These are phyloP conservation scores for Neltuma alba DNA, from an alignment of 306 rosid genomes.

Conservation along the genomic window DNA sequence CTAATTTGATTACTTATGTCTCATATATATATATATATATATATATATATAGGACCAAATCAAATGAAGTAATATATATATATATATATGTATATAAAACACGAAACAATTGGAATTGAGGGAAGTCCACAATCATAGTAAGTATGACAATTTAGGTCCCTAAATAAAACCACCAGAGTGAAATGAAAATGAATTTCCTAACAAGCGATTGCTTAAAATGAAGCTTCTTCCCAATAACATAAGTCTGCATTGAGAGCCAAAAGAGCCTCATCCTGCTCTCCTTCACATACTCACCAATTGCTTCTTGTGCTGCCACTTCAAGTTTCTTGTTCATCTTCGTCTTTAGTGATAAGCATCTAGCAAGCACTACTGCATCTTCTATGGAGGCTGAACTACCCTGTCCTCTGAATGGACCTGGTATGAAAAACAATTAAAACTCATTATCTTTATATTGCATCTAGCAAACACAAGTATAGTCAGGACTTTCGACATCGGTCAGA, in stretches of 20 bases:
- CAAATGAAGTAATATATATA: too few relatives aligned
- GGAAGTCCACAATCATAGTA: conserved; percentile 28
- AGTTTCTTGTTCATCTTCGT: background rate
- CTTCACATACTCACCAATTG: conserved; percentile 47
- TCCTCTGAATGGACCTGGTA: conserved; percentile 67
- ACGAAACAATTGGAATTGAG: too few relatives aligned
- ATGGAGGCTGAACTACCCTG: conserved; percentile 48
- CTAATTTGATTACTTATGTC: too few relatives aligned
- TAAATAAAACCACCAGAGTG: conserved; percentile 30
- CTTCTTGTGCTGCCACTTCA: conserved; percentile 31
- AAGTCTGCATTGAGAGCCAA: conserved; percentile 48
- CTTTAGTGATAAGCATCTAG: conserved; percentile 47
- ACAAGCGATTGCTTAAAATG: conserved; percentile 24
- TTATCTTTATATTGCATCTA: too few relatives aligned
- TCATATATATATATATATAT: too few relatives aligned
- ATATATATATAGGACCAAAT: too few relatives aligned
- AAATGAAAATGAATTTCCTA: conserved; percentile 16
- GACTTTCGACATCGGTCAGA: too few relatives aligned
- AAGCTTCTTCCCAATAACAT: conserved; percentile 45
- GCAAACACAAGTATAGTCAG: too few relatives aligned
- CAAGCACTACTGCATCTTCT: conserved; percentile 62
- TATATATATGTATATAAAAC: too few relatives aligned
- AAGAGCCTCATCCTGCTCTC: conserved; percentile 60
- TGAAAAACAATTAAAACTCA: too few relatives aligned
- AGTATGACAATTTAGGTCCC: conserved; percentile 33